Base-by-base conservation (phyloP, 768 basidiomycete genomes). In the Mrakia hoshinonis region DNA sequence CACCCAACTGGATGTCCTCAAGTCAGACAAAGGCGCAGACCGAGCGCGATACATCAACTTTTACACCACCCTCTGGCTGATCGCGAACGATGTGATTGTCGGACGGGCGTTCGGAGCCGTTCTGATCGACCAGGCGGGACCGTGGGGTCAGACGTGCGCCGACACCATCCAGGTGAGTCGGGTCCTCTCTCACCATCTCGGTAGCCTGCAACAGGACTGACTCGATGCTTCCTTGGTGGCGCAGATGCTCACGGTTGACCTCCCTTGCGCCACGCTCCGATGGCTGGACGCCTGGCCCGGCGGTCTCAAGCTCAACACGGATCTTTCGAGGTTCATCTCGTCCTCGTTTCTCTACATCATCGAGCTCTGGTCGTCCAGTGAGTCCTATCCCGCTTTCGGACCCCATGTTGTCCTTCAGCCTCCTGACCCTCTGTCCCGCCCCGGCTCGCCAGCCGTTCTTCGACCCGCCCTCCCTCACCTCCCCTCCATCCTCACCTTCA, bases 211-310 rank as follows among this genome's bases (percentile, higher is more conserved):
- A 11, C 13, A 7, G 12, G 4, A 15, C 64, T 66, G 46, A 5
- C 22, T 5, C 0, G 3, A 15, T 18, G 4, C 24, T 29, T 24
- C 43, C 20, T 54, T 3, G 24, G 61, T 1, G 3, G 5, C 34
- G 26, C 70, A 83, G 81, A 55, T 39, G 1, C 80, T 82, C 72
- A 77, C 87, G 1, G 81, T 89, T 6, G 77, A 81, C 3, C 79
- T 81, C 61, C 77, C 89, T 11, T 83, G 84, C 52, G 80, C 81
- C 20, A 82, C 84, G 0, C 82, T 97, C 2, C 75, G 82, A 1
- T 97, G 93, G 94, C 83, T 99, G 15, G 89, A 96, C 78, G 86
- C 89, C 73, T 98, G 95, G 95, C 95, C 95, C 0, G 92, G 88
- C 1, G 95, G 96, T 0, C 81, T 99, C 49, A 99, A 99, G 79